Evolutionary conservation across 1,284 basidiomycete species (phyloP).

Genomic region (Sphaerobolus stellatus): DNA sequence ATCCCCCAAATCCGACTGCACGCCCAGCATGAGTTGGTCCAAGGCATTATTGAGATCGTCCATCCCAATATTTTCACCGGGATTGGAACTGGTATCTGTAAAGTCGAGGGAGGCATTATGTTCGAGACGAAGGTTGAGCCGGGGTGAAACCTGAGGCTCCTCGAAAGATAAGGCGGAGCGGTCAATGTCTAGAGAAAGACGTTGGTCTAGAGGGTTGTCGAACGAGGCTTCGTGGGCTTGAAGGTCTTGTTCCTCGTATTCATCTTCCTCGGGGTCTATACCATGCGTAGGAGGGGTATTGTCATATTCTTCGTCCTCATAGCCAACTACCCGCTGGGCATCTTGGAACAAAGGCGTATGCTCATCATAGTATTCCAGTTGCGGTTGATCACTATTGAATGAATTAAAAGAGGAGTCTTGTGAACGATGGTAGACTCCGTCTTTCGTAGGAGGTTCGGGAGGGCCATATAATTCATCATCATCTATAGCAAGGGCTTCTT

Average conservation of each 20-base stretch:
- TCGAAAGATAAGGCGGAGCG: background rate
- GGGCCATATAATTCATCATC: constrained; percentile 34
- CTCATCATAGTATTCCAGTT: too few relatives aligned
- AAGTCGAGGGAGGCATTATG: constrained; percentile 6
- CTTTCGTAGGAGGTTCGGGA: constrained; percentile 9
- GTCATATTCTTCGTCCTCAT: too few relatives aligned
- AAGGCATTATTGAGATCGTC: constrained; percentile 72
- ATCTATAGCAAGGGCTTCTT: constrained; percentile 16
- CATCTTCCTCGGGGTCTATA: too few relatives aligned
- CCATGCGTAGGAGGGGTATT: too few relatives aligned
- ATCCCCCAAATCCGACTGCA: constrained; percentile 31
- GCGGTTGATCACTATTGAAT: background rate
- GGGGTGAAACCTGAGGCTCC: background rate
- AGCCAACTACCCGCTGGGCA: too few relatives aligned
- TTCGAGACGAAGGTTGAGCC: background rate
- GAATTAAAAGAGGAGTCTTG: constrained; percentile 6
- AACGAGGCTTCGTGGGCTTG: constrained; percentile 7
- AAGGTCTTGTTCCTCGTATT: too few relatives aligned
- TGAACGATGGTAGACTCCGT: too few relatives aligned
- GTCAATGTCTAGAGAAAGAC: background rate
- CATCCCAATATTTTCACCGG: too few relatives aligned
- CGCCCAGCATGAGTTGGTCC: constrained; percentile 55
- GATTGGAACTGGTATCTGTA: constrained; percentile 22
- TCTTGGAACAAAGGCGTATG: too few relatives aligned
- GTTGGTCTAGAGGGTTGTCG: too few relatives aligned